Base-by-base conservation (phyloP, 192 early-diverging fungal genomes). In the Allomyces arbusculus region DNA sequence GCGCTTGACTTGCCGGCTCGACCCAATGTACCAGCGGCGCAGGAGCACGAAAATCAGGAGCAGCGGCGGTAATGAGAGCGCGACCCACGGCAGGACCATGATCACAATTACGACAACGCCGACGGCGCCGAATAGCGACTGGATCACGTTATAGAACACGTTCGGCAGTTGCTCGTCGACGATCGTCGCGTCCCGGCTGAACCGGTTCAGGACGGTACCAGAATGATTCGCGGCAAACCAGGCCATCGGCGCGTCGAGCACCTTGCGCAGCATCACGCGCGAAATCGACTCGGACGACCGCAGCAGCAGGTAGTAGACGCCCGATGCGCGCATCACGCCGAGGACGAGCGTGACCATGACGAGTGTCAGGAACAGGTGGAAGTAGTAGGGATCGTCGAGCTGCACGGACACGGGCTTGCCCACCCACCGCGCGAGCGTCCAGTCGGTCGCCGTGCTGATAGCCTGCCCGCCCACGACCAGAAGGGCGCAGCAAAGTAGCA, bases 1-100 rank as follows among this genome's bases (percentile, higher is more conserved):
- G 23, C 85, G 80, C 70, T 87, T 89, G 66, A 89, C 73, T 62
- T 86, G 83, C 3, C 86, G 77, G 50, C 79, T 79, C 10, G 84
- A 70, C 14, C 43, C 63, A 67, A 88, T 75, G 62, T 86, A 88
- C 12, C 68, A 55, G 3, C 40, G 25, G 3, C 85, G 82, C 2
- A 86, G 69, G 22, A 71, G 62, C 55, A 73, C 74, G 65, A 87
- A 88, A 0, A 69, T 70, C 1, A 68, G 45, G 24, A 76, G 63
- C 11, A 86, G 70, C 1, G 77, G 66, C 0, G 75, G 75, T 16
- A 90, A 71, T 0, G 80, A 55, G 1, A 79, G 67, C 0, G 88
- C 61, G 16, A 91, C 73, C 68, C 77, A 76, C 0, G 83, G 79
- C 67, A 89, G 84, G 72, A 88, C 78, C 19, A 75, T 67, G 22